Conservation (phyloP, 345 rosid genomes). For the Citrus sp. region DNA sequence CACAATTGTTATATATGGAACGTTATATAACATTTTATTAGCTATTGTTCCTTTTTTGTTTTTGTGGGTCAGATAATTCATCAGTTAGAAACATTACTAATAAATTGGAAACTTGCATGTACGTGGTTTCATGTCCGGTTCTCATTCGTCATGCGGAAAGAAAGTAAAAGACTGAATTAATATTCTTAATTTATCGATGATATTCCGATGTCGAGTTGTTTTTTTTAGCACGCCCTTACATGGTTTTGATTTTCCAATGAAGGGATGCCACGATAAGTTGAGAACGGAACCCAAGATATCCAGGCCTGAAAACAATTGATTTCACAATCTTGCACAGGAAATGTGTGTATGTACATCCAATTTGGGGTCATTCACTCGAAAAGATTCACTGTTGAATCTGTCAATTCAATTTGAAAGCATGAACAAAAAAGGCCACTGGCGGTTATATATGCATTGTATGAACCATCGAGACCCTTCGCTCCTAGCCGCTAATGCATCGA, state of each 20-base stretch:
- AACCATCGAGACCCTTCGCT: neutral
- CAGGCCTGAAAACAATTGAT: neutral
- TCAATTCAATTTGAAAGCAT: neutral
- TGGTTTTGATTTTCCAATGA: neutral
- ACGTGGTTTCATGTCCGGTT: neutral
- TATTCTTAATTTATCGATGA: neutral
- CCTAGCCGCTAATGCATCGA: neutral
- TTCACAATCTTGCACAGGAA: neutral
- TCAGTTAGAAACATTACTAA: too few species aligned
- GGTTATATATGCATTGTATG: neutral
- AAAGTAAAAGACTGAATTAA: neutral
- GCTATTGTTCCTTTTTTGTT: too few species aligned
- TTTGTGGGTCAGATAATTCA: too few species aligned
- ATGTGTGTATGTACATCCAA: neutral
- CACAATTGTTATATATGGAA: too few species aligned
- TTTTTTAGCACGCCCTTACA: neutral
- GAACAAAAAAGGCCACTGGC: neutral
- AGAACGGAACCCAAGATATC: too few species aligned
- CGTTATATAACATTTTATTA: too few species aligned
- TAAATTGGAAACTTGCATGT: too few species aligned
- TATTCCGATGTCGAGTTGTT: neutral
- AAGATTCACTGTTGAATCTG: neutral
- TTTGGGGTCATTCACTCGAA: neutral
- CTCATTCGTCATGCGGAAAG: neutral
- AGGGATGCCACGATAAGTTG: neutral